Evolutionary conservation across 148 eudicot species (phyloP), one percentile per base, ranked within the genome.

Genomic region (Drosera capensis): DNA sequence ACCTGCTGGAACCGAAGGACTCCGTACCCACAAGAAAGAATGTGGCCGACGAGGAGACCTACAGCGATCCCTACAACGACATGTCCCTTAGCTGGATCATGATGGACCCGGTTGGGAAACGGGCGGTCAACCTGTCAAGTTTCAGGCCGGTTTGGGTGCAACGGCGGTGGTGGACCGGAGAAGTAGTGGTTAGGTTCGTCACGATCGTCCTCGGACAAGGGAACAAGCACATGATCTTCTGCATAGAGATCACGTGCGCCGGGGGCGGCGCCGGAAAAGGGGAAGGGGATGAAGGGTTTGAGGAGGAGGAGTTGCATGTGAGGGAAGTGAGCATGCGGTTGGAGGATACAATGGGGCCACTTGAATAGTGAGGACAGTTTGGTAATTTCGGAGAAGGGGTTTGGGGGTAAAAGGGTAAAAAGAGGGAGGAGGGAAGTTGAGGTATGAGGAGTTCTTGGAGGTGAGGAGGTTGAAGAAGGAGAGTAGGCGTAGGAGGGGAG

Each of bases 101-200:
- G 18, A 67, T 87, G 30, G 82, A 74, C 55, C 78, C 79, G 3
- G 17, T 3, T 0, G 44, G 68, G 3, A 24, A 40, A 2, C 56
- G 51, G 28, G 72, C 79, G 1, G 55, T 58, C 5, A 87, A 82
- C 43, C 45, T 85, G 23, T 79, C 96, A 1, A 77, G 80, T 6
- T 30, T 56, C 22, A 56, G 39, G 25, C 76, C 96, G 0, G 96
- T 87, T 7, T 38, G 68, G 1, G 81, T 76, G 5, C 64, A 74
- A 14, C 67, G 79, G 14, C 96, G 82, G 58, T 87, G 94, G 96
- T 43, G 79, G 56, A 82, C 63, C 31, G 82, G 82, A 1, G 96
- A 87, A 37, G 82, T 87, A 20, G 79, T 70, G 55, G 71, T 71
- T 16, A 25, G 60, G 31, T 87, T 71, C 44, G 72, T 58, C 35